phyloP scores from a whole-genome alignment of 192 early-diverging fungal species.

The Linderina pennispora region DNA sequence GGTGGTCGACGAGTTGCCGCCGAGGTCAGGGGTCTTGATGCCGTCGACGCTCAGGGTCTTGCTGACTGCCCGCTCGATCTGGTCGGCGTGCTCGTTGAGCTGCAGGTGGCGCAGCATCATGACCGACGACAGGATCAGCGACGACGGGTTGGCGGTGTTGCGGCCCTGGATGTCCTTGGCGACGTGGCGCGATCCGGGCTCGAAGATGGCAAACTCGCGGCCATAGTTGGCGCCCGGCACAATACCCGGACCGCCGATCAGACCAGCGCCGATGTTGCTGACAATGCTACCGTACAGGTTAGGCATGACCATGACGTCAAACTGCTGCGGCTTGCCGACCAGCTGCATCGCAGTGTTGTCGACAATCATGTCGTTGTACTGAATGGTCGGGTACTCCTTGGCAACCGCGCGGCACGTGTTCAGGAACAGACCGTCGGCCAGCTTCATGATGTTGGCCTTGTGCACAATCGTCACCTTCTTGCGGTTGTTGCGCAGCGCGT shows the following conservation, averaged over 20 bases:
- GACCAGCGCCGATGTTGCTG: conserved; percentile 94
- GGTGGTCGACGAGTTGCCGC: conserved; percentile 80
- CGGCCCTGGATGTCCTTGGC: conserved; percentile 91
- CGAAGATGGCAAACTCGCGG: conserved; percentile 94
- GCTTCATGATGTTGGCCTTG: conserved; percentile 99
- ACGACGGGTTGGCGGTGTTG: conserved; percentile 95
- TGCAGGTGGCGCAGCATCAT: conserved; percentile 96
- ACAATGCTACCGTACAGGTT: conserved; percentile 99
- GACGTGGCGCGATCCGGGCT: conserved; percentile 98
- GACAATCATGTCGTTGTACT: conserved; percentile 99
- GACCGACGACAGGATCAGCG: conserved; percentile 86
- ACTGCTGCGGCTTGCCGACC: conserved; percentile 95
- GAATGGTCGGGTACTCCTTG: conserved; percentile 87
- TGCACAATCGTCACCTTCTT: conserved; percentile 99
- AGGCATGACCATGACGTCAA: conserved; percentile 99
- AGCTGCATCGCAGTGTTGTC: conserved; percentile 99
- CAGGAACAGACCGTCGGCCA: conserved; percentile 97
- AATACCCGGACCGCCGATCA: conserved; percentile 94
- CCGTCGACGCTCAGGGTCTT: conserved; percentile 79
- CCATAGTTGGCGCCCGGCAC: conserved; percentile 98
- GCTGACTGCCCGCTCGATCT: conserved; percentile 83
- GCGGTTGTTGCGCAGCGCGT: conserved; percentile 92
- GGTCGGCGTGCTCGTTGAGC: conserved; percentile 83
- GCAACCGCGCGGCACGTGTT: conserved; percentile 94
- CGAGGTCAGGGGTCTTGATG: conserved; percentile 81